Base-by-base conservation (phyloP, 768 basidiomycete species). In the Mycena rebaudengoi region DNA sequence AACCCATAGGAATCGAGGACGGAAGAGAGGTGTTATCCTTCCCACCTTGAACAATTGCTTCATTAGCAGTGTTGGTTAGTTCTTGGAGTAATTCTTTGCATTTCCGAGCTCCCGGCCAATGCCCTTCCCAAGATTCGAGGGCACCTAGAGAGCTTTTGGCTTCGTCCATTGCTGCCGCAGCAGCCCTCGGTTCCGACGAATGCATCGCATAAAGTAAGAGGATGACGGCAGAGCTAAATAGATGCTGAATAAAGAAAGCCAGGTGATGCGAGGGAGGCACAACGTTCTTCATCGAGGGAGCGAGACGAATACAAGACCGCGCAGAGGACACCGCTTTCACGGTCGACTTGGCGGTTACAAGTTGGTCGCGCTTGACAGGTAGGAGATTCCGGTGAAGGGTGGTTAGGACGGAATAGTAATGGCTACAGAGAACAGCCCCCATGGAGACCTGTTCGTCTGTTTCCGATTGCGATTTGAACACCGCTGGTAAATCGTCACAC, bases 361-460 rank as follows among this genome's bases (percentile, higher is more conserved):
- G 82, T 70, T 89, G 87, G 66, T 92, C 94, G 30, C 84, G 87
- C 72, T 85, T 89, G 50, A 94, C 88, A 11, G 94, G 94, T 8
- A 95, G 81, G 69, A 95, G 89, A 74, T 95, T 95, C 48, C 94
- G 92, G 71, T 95, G 94, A 48, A 95, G 86, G 6, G 94, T 94
- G 5, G 92, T 94, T 69, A 94, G 79, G 41, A 95, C 84, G 16
- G 92, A 94, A 75, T 96, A 96, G 71, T 95, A 95, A 72, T 95
- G 92, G 69, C 92, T 92, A 83, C 89, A 94, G 12, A 95, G 83
- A 35, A 94, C 90, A 41, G 91, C 90, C 12, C 91, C 91, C 89
- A 95, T 92, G 1, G 91, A 90, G 25, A 91, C 91, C 74, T 95
- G 91, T 72, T 92, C 88, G 61, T 92, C 89, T 25, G 87, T 92